Evolutionary conservation across 441 rosid genomes (phyloP).

Genomic region (Bocquillonia castaneifolia): DNA sequence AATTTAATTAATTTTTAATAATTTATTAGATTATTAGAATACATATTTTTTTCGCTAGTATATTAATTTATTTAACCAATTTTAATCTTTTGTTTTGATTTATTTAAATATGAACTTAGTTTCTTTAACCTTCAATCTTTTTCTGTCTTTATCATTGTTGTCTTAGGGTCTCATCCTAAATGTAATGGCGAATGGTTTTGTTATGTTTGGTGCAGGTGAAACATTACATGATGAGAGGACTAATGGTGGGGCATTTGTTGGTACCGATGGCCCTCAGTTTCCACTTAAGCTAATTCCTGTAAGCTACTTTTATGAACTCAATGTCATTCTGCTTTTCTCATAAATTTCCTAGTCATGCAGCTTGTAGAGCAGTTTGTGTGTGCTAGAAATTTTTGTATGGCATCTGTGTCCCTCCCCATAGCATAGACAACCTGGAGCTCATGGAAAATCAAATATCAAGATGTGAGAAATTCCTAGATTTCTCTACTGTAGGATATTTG

Average conservation of each 20-base stretch:
- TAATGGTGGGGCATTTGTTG: constrained; percentile 78
- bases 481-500: background rate
- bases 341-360: background rate
- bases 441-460: background rate
- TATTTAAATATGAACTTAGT: background rate
- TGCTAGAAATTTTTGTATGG: background rate
- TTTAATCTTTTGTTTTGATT: no score
- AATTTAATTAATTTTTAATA: no score
- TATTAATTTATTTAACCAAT: no score
- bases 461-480: background rate
- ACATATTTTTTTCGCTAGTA: no score
- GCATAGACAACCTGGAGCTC: background rate
- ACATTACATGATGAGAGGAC: constrained; percentile 82
- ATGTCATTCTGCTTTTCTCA: constrained; percentile 8
- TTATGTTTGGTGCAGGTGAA: constrained; percentile 57
- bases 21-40: no score
- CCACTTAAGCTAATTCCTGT: constrained; percentile 92
- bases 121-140: background rate
- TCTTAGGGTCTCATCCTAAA: constrained; percentile 1
- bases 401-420: background rate
- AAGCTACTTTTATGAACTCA: constrained; percentile 31
- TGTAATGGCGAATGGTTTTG: constrained; percentile 8
- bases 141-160: background rate
- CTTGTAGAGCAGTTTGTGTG: background rate
- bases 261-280: constrained; percentile 81